Evolutionary conservation across 108 stramenopile species (phyloP).

Genomic region (Fragilaria crotonensis): DNA sequence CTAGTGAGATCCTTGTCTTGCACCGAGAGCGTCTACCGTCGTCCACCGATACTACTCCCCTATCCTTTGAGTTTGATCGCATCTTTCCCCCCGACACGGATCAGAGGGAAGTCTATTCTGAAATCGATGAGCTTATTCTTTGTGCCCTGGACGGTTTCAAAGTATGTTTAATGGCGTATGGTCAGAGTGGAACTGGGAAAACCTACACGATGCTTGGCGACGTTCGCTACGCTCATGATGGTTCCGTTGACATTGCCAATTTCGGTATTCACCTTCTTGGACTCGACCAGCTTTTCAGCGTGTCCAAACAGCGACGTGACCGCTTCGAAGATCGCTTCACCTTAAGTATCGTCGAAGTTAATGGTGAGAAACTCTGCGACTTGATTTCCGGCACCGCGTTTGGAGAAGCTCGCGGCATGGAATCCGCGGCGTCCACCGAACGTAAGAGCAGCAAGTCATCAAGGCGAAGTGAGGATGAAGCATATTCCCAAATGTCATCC

Average conservation of each 20-base stretch:
- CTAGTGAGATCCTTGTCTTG: slow-evolving; percentile 58
- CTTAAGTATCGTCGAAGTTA: slow-evolving; percentile 66
- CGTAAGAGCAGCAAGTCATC: slow-evolving; percentile 8
- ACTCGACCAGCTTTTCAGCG: slow-evolving; percentile 54
- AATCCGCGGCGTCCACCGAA: slow-evolving; percentile 22
- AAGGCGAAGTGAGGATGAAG: slow-evolving; percentile 17
- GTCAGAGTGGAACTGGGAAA: slow-evolving; percentile 89
- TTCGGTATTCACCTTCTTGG: slow-evolving; percentile 64
- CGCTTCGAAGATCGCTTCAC: slow-evolving; percentile 65
- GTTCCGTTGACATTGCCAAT: slow-evolving; percentile 21
- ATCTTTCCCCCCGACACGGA: slow-evolving; percentile 63
- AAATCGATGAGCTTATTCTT: slow-evolving; percentile 82
- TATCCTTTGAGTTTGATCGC: slow-evolving; percentile 85
- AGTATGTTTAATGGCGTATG: slow-evolving; percentile 92
- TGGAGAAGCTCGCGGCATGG: slow-evolving; percentile 54
- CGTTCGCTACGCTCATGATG: slow-evolving; percentile 5
- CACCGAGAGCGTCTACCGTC: slow-evolving; percentile 27
- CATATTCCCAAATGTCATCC: not conserved
- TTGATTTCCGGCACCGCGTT: slow-evolving; percentile 53
- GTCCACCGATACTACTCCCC: slow-evolving; percentile 20
- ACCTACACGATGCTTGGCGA: slow-evolving; percentile 89
- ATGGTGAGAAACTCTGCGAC: slow-evolving; percentile 68
- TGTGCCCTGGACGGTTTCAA: slow-evolving; percentile 94
- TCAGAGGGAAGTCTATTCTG: slow-evolving; percentile 84
- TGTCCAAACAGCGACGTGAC: slow-evolving; percentile 55